These are phyloP conservation scores for Penicillium herquei DNA, from an alignment of 495 filamentous ascomycete genomes.

Conservation along the genomic window DNA sequence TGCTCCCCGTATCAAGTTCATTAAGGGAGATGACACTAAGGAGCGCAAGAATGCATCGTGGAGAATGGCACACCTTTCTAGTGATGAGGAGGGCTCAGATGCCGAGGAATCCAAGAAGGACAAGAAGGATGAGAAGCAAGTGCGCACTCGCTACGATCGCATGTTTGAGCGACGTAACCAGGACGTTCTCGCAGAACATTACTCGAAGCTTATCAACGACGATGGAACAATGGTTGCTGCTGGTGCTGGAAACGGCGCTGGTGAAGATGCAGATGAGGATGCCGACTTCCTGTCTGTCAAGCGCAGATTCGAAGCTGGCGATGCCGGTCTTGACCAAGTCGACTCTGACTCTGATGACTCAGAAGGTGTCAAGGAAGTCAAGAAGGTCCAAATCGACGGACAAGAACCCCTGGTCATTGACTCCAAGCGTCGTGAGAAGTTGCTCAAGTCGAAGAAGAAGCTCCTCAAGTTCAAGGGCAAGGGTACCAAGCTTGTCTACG, in stretches of 20 bases:
- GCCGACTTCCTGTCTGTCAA: slow-evolving; percentile 90
- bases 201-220: slow-evolving; percentile 77
- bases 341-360: slow-evolving; percentile 25
- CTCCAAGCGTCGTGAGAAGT: slow-evolving; percentile 88
- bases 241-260: slow-evolving; percentile 36
- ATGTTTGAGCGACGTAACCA: slow-evolving; percentile 97
- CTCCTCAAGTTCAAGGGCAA: slow-evolving; percentile 82
- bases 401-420: slow-evolving; percentile 75
- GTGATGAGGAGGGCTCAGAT: slow-evolving; percentile 53
- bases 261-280: slow-evolving; percentile 57
- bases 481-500: slow-evolving; percentile 81
- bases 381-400: slow-evolving; percentile 48
- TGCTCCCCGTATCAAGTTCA: slow-evolving; percentile 84
- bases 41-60: slow-evolving; percentile 82
- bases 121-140: slow-evolving; percentile 61
- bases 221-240: slow-evolving; percentile 48
- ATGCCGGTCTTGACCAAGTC: slow-evolving; percentile 29
- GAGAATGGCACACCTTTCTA: slow-evolving; percentile 46
- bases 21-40: slow-evolving; percentile 84
- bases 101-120: slow-evolving; percentile 47
- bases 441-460: slow-evolving; percentile 92
- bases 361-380: slow-evolving; percentile 23
- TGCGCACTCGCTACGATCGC: slow-evolving; percentile 89
- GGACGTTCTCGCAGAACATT: slow-evolving; percentile 89
- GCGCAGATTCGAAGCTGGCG: slow-evolving; percentile 64